Evolutionary conservation across 352 stramenopile species (phyloP).

Genomic region (Halophytophthora batemanensis): DNA sequence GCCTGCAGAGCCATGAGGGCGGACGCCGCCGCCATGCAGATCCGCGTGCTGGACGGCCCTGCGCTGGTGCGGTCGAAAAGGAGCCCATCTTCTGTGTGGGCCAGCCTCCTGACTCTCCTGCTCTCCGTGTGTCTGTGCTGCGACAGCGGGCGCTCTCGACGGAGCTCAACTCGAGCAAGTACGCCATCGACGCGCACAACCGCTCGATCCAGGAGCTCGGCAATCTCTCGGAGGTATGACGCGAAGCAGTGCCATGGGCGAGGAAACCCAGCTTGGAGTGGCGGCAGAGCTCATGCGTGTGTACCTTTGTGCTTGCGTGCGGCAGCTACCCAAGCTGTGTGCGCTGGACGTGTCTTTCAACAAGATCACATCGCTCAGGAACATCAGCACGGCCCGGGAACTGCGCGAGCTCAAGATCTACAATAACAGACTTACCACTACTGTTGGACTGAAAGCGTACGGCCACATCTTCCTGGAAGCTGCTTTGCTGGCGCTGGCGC

Average conservation of each 20-base stretch:
- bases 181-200: constrained; percentile 75
- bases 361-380: constrained; percentile 45
- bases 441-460: constrained; percentile 48
- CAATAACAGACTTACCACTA: constrained; percentile 69
- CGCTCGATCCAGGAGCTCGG: constrained; percentile 53
- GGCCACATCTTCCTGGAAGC: neutral
- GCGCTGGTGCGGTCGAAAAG: constrained; percentile 25
- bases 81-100: neutral
- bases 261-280: neutral
- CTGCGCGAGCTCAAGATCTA: constrained; percentile 77
- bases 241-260: neutral
- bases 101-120: neutral
- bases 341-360: constrained; percentile 84
- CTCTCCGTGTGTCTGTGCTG: neutral
- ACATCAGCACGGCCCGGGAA: constrained; percentile 59
- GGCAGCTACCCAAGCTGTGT: constrained; percentile 64
- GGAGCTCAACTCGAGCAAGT: constrained; percentile 82
- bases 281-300: neutral
- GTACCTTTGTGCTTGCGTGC: neutral
- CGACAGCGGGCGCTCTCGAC: constrained; percentile 34
- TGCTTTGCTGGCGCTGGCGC: neutral
- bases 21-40: constrained; percentile 21
- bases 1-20: constrained; percentile 11
- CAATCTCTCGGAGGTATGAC: constrained; percentile 57
- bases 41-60: constrained; percentile 35